Evolutionary conservation across 352 stramenopile genomes (phyloP).

Genomic region (Phytophthora pisi): DNA sequence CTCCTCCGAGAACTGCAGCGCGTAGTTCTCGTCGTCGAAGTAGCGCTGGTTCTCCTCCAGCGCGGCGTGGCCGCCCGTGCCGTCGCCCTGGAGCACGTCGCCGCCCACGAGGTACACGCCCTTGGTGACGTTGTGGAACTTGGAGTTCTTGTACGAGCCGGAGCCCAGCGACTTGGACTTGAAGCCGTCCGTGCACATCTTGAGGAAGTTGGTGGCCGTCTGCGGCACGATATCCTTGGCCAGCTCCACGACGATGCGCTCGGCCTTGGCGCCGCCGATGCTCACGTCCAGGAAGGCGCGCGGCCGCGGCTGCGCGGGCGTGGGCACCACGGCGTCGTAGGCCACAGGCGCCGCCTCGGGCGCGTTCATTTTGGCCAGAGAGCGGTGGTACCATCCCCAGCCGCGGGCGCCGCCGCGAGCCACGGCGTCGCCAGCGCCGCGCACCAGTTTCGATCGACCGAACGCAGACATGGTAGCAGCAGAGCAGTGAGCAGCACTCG

Average conservation of each 20-base stretch:
- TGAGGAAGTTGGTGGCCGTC: slow-evolving; percentile 79
- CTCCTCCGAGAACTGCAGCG: slow-evolving; percentile 84
- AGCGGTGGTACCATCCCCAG: slow-evolving; percentile 86
- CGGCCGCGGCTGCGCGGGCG: slow-evolving; percentile 57
- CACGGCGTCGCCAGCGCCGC: slow-evolving; percentile 53
- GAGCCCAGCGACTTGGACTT: slow-evolving; percentile 57
- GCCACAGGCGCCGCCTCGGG: slow-evolving; percentile 51
- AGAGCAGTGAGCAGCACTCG: not conserved
- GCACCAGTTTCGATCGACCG: slow-evolving; percentile 65
- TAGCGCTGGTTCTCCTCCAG: slow-evolving; percentile 69
- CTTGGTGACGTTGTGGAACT: slow-evolving; percentile 89
- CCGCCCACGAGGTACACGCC: slow-evolving; percentile 75
- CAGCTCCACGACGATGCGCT: slow-evolving; percentile 84
- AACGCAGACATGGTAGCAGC: slow-evolving; percentile 54
- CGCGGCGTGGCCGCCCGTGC: slow-evolving; percentile 79
- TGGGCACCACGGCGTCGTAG: slow-evolving; percentile 74
- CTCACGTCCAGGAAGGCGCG: slow-evolving; percentile 84
- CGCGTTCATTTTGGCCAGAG: slow-evolving; percentile 85
- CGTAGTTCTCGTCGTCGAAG: slow-evolving; percentile 90
- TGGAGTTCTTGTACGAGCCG: slow-evolving; percentile 84
- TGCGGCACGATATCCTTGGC: slow-evolving; percentile 83
- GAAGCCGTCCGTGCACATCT: slow-evolving; percentile 77
- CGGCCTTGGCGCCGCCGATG: slow-evolving; percentile 75
- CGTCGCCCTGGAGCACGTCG: slow-evolving; percentile 76
- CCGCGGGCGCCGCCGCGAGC: slow-evolving; percentile 70